Evolutionary conservation across 108 stramenopile genomes (phyloP).

Genomic region (Nitzschia sp.): DNA sequence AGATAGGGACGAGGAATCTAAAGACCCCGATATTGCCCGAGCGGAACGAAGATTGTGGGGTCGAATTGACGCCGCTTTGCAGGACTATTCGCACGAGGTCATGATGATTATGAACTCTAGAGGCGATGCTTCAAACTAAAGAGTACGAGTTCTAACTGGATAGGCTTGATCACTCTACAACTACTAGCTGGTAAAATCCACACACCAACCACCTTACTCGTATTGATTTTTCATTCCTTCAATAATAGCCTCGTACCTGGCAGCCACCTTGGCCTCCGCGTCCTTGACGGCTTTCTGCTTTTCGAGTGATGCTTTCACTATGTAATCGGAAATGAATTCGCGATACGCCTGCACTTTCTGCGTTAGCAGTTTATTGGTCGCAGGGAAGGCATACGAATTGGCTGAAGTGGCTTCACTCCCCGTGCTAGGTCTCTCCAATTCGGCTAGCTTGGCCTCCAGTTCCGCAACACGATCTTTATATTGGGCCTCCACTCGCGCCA

Average conservation of each 20-base stretch:
- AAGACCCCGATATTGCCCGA: conserved; percentile 42
- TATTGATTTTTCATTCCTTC: conserved; percentile 14
- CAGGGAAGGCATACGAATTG: conserved; percentile 26
- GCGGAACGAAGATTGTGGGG: conserved; percentile 41
- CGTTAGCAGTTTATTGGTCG: conserved; percentile 39
- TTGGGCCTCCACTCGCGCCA: conserved; percentile 54
- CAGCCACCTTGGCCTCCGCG: conserved; percentile 36
- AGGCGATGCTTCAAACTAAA: conserved; percentile 2
- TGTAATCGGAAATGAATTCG: conserved; percentile 57
- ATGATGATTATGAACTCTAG: conserved; percentile 24
- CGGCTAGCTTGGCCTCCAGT: conserved; percentile 46
- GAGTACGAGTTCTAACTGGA: too few relatives aligned
- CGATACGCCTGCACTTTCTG: conserved; percentile 50
- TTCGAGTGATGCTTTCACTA: conserved; percentile 59
- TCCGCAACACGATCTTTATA: conserved; percentile 48
- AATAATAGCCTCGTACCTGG: conserved; percentile 44
- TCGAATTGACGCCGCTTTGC: conserved; percentile 36
- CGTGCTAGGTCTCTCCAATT: conserved; percentile 30
- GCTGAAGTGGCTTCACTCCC: conserved; percentile 8
- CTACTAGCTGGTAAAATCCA: too few relatives aligned
- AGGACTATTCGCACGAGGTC: conserved; percentile 39
- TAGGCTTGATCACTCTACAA: too few relatives aligned
- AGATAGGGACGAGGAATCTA: conserved; percentile 23
- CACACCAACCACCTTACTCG: too few relatives aligned
- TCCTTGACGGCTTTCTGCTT: conserved; percentile 54